A percentile compares a stretch with the other conserved stretches of the same genome.
These are phyloP conservation scores for Cucumis variabilis DNA, from an alignment of 331 rosid species.

Conservation along the genomic window DNA sequence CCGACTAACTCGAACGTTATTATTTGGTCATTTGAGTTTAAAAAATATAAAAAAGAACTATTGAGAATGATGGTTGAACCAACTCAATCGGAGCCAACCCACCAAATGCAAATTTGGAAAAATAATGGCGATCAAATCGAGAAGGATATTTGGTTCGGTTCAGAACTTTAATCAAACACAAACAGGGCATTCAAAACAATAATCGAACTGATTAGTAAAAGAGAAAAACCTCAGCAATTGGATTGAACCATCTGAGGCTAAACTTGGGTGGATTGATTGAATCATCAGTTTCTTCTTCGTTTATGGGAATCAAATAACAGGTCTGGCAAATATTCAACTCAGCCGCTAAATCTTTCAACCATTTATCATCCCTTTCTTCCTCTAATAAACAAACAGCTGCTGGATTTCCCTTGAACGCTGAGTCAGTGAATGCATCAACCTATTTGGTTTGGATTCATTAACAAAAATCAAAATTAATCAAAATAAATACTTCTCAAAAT, in stretches of 20 bases:
- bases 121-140: too few species aligned
- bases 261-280: constrained; percentile 51
- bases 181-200: neutral
- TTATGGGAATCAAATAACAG: constrained; percentile 50
- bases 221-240: constrained; percentile 54
- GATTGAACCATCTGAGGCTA: constrained; percentile 84
- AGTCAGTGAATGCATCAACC: constrained; percentile 79
- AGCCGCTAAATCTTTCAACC: constrained; percentile 69
- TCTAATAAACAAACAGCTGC: constrained; percentile 77
- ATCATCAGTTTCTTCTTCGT: constrained; percentile 19
- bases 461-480: neutral
- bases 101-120: too few species aligned
- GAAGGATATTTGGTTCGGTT: neutral
- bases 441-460: constrained; percentile 17
- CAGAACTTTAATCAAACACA: constrained; percentile 16
- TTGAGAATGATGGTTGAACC: too few species aligned
- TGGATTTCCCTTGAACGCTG: constrained; percentile 81
- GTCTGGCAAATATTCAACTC: constrained; percentile 79
- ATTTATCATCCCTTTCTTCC: constrained; percentile 55
- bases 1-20: too few species aligned
- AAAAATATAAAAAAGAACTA: too few species aligned
- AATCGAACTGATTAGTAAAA: constrained; percentile 28
- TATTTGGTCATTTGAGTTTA: too few species aligned
- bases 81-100: too few species aligned
- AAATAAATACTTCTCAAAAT: neutral